A percentile compares a stretch with the other conserved stretches of the same genome.
Conservation (phyloP, 2,329 filamentous ascomycete species). For the Elsinoe batatas region DNA sequence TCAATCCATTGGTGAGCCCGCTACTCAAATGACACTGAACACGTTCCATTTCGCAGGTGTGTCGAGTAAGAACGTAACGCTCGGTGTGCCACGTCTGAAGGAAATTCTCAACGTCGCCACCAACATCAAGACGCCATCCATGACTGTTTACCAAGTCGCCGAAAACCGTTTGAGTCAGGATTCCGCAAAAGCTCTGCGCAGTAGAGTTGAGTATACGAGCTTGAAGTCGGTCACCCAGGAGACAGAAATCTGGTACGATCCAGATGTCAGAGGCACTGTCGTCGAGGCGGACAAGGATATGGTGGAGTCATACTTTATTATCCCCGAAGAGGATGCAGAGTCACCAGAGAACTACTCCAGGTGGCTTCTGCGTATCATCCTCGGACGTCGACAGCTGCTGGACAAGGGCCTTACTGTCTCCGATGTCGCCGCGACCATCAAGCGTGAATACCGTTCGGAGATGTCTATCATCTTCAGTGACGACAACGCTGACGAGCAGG, state of each 20-base stretch:
- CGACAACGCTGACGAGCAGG: slow-evolving; percentile 91
- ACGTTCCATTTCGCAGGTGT: slow-evolving; percentile 99
- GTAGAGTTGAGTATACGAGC: slow-evolving; percentile 86
- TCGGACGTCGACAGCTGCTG: slow-evolving; percentile 87
- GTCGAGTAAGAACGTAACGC: slow-evolving; percentile 97
- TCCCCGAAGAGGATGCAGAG: slow-evolving; percentile 70
- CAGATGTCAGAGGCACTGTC: slow-evolving; percentile 72
- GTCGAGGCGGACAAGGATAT: slow-evolving; percentile 86
- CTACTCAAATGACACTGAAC: slow-evolving; percentile 98
- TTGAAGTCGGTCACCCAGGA: slow-evolving; percentile 81
- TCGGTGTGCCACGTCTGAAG: slow-evolving; percentile 97
- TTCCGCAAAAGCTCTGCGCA: slow-evolving; percentile 74
- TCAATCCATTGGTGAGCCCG: slow-evolving; percentile 96
- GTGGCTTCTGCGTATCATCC: slow-evolving; percentile 87
- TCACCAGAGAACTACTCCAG: slow-evolving; percentile 63
- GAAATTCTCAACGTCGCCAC: slow-evolving; percentile 97
- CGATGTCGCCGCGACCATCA: slow-evolving; percentile 82
- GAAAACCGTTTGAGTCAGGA: slow-evolving; percentile 57
- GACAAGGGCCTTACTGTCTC: slow-evolving; percentile 89
- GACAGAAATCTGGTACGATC: slow-evolving; percentile 96
- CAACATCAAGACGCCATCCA: slow-evolving; percentile 97
- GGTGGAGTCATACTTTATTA: slow-evolving; percentile 93
- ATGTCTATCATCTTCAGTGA: slow-evolving; percentile 93
- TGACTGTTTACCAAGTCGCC: slow-evolving; percentile 77
- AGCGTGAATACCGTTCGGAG: slow-evolving; percentile 75